Evolutionary conservation across 2,329 filamentous ascomycete genomes (phyloP).

Genomic region (Monosporascus cannonballus): DNA sequence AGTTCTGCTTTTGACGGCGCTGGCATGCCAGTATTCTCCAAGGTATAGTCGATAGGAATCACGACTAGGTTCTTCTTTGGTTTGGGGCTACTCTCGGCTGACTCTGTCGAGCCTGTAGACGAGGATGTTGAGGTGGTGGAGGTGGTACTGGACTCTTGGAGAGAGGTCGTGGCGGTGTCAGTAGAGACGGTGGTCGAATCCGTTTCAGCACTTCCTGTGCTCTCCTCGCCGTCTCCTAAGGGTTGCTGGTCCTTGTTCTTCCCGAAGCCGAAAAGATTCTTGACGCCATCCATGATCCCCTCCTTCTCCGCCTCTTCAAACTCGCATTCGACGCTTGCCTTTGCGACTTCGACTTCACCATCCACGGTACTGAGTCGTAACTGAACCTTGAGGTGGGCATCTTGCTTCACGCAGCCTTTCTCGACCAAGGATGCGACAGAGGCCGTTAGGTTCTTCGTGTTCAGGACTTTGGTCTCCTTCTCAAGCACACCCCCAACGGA

Average conservation of each 20-base stretch:
- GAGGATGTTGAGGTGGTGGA: constrained; percentile 29
- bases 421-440: constrained; percentile 74
- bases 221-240: constrained; percentile 55
- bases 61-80: constrained; percentile 52
- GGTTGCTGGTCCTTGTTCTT: constrained; percentile 81
- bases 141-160: constrained; percentile 28
- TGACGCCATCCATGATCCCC: constrained; percentile 85
- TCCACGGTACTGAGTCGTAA: constrained; percentile 66
- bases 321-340: constrained; percentile 80
- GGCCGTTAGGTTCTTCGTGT: constrained; percentile 79
- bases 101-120: constrained; percentile 39
- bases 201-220: constrained; percentile 34
- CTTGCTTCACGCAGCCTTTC: constrained; percentile 68
- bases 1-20: constrained; percentile 43
- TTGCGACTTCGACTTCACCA: constrained; percentile 73
- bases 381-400: constrained; percentile 74
- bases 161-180: constrained; percentile 38
- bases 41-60: constrained; percentile 44
- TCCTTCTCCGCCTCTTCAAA: constrained; percentile 68
- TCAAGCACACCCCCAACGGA: constrained; percentile 42
- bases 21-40: constrained; percentile 45
- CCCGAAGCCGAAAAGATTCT: constrained; percentile 92
- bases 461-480: constrained; percentile 57
- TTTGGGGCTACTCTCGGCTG: constrained; percentile 45
- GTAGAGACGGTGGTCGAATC: constrained; percentile 37